These are phyloP conservation scores for Xylariaceae sp. DNA, from an alignment of 2,329 filamentous ascomycete species.

Conservation along the genomic window DNA sequence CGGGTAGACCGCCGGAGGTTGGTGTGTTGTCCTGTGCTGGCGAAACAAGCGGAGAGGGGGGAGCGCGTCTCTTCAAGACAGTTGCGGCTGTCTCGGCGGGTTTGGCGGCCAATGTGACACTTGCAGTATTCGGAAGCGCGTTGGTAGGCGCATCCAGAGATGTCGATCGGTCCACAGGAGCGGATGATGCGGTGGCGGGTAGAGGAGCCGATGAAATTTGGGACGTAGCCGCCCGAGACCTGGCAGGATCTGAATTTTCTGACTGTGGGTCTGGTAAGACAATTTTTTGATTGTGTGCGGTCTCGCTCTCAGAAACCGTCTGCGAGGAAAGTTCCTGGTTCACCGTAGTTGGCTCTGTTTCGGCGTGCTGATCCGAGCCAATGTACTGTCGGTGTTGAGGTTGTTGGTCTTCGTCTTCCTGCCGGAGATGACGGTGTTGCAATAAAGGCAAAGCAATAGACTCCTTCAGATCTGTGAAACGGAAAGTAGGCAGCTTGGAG, in stretches of 20 bases:
- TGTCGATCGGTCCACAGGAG: conserved; percentile 36
- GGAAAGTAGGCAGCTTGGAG: conserved; percentile 53
- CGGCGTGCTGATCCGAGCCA: conserved; percentile 30
- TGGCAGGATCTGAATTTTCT: conserved; percentile 28
- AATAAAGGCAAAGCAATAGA: conserved; percentile 35
- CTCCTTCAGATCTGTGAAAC: conserved; percentile 47
- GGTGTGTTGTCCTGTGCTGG: conserved; percentile 5
- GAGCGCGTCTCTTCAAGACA: conserved; percentile 37
- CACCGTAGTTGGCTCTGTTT: conserved; percentile 26
- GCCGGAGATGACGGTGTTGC: conserved; percentile 30
- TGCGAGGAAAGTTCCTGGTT: conserved; percentile 24
- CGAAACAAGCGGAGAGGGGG: conserved; percentile 22
- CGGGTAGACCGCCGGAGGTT: conserved; percentile 12
- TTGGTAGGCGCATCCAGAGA: conserved; percentile 33
- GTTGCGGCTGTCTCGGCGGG: conserved; percentile 31
- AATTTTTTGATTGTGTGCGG: conserved; percentile 22
- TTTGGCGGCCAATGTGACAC: conserved; percentile 29
- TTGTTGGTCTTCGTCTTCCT: conserved; percentile 4
- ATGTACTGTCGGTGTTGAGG: neutral
- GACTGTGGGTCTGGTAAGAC: conserved; percentile 27
- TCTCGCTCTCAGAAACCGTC: conserved; percentile 16
- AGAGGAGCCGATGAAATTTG: conserved; percentile 33
- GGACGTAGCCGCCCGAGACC: conserved; percentile 38
- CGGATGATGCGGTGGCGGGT: conserved; percentile 26
- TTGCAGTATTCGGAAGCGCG: conserved; percentile 16